Evolutionary conservation across 2,329 filamentous ascomycete genomes (phyloP), one percentile per base, ranked within the genome.

Genomic region (Clonostachys rhizophaga): DNA sequence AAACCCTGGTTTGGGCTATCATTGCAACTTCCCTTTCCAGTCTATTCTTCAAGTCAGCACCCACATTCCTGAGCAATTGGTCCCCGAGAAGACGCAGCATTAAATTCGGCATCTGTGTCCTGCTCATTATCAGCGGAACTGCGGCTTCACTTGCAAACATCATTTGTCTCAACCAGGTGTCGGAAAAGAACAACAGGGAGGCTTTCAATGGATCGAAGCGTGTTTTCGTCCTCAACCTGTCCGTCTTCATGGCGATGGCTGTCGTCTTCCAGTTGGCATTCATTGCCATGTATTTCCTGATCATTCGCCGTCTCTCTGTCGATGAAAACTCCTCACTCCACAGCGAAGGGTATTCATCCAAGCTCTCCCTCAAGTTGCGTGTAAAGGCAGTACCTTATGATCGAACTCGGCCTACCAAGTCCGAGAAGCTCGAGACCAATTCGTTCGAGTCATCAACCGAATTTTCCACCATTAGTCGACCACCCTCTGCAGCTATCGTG

Each of bases 231-330:
- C 58, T 71, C 13, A 76, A 71, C 34, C 60, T 68, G 5, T 67
- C 76, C 0, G 58, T 73, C 13, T 62, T 70, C 13, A 62, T 81
- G 45, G 71, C 68, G 10, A 47, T 76, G 37, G 65, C 73, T 6
- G 74, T 76, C 48, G 57, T 64, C 2, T 58, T 66, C 8, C 78
- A 82, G 55, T 59, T 76, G n/a, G 53, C 68, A 20, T 81, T 78
- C 52, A 58, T 78, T 42, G 60, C 74, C 24, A 55, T 65, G 24
- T 68, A 74, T 53, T 74, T 75, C 51, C 53, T 75, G 34, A 50
- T 62, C 34, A 61, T 59, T 18, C 66, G 72, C 24, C 47, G 61
- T 3, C 53, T 57, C n/a, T 55, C 55, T 24, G 4, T 39, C 34
- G 45, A 43, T 10, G 42, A 13, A 30, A 30, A 56, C 5, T 49